Conservation (phyloP, 257 asterid species). For the Solanum pinnatisectum region DNA sequence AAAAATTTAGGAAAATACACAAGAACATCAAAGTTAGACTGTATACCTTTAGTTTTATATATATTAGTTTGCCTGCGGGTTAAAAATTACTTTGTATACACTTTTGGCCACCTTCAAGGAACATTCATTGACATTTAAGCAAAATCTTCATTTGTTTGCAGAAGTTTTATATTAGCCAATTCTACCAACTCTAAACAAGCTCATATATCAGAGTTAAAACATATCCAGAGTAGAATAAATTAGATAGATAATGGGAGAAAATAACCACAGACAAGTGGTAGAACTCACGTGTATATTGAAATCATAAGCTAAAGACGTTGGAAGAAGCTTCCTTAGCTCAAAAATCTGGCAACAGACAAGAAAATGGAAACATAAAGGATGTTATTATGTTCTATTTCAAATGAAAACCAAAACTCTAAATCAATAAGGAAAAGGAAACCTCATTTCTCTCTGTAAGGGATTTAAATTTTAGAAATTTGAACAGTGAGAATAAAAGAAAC, state of each 20-base stretch:
- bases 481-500: not conserved
- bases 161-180: not conserved
- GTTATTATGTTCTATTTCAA: not conserved
- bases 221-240: not conserved
- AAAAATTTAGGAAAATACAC: not conserved
- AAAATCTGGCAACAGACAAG: slow-evolving; percentile 47
- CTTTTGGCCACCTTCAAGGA: not conserved
- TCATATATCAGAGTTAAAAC: not conserved
- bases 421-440: not conserved
- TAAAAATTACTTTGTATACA: not conserved
- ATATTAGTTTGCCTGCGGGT: not conserved
- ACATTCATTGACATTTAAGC: not conserved
- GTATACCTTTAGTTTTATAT: not conserved
- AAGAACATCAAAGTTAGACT: not conserved
- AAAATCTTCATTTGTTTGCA: not conserved
- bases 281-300: slow-evolving; percentile 82
- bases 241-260: not conserved
- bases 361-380: not conserved
- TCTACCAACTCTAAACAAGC: not conserved
- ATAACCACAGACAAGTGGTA: not conserved
- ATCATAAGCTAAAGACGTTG: slow-evolving; percentile 67
- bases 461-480: not conserved
- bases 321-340: slow-evolving; percentile 91
- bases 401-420: not conserved
- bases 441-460: not conserved